Evolutionary conservation across 2,329 filamentous ascomycete species (phyloP), one percentile per base, ranked within the genome.

Genomic region (Diaporthe australafricana): DNA sequence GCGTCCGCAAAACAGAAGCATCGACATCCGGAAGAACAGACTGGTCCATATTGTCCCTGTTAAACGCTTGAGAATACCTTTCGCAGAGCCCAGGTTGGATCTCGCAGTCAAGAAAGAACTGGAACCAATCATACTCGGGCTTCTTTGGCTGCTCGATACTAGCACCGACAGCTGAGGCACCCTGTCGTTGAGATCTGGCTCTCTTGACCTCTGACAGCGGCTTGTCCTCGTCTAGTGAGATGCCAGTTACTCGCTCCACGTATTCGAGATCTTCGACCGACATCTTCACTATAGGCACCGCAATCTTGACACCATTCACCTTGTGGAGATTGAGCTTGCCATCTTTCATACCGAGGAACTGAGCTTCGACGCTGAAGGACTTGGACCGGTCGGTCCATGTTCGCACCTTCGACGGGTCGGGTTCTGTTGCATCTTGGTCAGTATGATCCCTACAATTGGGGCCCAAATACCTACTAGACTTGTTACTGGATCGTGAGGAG

Each of bases 261-360:
- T 97, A 98, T 82, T 98, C 96, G 48, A 99, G 87, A 82, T 99
- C 96, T 78, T 96, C 93, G 52, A 95, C 88, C 0, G 96, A 97
- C 96, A 99, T 99, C 81, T 99, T 99, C 48, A 91, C 87, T 35
- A 98, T 90, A 2, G 96, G 96, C 5, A 99, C 96, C 11, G 96
- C 96, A 82, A 99, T 99, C 83, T 98, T 98, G 77, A 99, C 95
- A 47, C 96, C 96, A 80, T 99, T 99, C 83, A 94, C 89, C 85
- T 99, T 99, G 86, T 99, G 96, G 27, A 99, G 87, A 82, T 99
- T 97, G 75, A 99, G 97, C 83, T 98, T 98, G 75, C 95, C 94
- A 80, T 98, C 96, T 80, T 94, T 94, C 67, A 98, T 88, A 35
- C 95, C 96, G 66, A 99, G 90, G 79, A 98, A 99, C 80, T 99